Conservation (phyloP, 2,329 filamentous ascomycete genomes). For the Diplodia seriata region DNA sequence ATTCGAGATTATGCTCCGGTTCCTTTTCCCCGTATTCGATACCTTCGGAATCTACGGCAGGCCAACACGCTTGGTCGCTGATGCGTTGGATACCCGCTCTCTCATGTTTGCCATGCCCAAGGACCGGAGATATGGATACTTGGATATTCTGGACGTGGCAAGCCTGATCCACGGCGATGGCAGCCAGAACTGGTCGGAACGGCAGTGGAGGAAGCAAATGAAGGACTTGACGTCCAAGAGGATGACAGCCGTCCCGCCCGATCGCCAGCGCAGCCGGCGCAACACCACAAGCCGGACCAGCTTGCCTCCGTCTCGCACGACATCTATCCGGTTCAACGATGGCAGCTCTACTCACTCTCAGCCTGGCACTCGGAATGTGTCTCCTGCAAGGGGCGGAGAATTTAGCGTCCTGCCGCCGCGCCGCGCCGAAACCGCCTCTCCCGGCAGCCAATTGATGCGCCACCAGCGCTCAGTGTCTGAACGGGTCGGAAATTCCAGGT, state of each 20-base stretch:
- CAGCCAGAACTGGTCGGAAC: constrained; percentile 79
- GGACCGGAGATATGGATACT: constrained; percentile 84
- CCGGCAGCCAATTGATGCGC: constrained; percentile 39
- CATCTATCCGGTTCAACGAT: constrained; percentile 53
- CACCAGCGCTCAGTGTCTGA: constrained; percentile 60
- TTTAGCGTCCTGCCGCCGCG: constrained; percentile 43
- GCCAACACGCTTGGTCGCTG: constrained; percentile 83
- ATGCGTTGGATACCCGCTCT: constrained; percentile 83
- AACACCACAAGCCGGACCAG: constrained; percentile 53
- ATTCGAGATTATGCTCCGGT: constrained; percentile 93
- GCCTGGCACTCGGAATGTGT: constrained; percentile 53
- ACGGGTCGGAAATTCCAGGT: constrained; percentile 19
- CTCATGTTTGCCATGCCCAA: constrained; percentile 99
- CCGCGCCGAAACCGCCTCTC: constrained; percentile 55
- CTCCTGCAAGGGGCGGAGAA: constrained; percentile 47
- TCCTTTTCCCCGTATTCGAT: constrained; percentile 92
- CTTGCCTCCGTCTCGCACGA: constrained; percentile 45
- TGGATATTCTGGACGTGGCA: constrained; percentile 86
- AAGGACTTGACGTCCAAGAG: constrained; percentile 86
- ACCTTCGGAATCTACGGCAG: constrained; percentile 91
- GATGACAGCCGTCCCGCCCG: constrained; percentile 61
- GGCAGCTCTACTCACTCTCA: constrained; percentile 51
- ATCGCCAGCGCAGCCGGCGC: constrained; percentile 41
- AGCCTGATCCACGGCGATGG: constrained; percentile 79
- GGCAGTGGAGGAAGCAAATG: constrained; percentile 86